Conservation (phyloP, 2,329 filamentous ascomycete species). For the Ophiostoma angusticollis region DNA sequence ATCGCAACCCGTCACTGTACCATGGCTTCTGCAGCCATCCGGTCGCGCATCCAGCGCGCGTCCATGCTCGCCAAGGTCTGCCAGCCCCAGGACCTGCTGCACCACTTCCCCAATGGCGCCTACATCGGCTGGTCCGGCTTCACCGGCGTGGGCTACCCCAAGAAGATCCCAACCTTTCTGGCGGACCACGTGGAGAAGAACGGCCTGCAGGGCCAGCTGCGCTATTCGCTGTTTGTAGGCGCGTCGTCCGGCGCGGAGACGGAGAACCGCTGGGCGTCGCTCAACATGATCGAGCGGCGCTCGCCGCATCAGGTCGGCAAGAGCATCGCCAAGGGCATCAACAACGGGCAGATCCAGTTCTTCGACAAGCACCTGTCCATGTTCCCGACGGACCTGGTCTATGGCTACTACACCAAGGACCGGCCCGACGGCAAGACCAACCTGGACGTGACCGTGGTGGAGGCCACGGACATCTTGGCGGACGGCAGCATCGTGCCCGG, state of each 20-base stretch:
- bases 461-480: conserved; percentile 76
- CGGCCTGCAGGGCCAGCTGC: conserved; percentile 66
- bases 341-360: conserved; percentile 77
- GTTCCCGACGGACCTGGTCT: conserved; percentile 80
- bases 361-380: conserved; percentile 91
- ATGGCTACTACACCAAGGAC: conserved; percentile 76
- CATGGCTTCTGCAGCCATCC: conserved; percentile 58
- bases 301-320: conserved; percentile 84
- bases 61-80: conserved; percentile 71
- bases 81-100: conserved; percentile 64
- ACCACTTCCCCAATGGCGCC: conserved; percentile 70
- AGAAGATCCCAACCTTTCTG: conserved; percentile 72
- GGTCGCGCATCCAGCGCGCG: conserved; percentile 60
- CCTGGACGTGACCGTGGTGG: conserved; percentile 73
- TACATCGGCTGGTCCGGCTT: conserved; percentile 89
- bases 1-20: no score
- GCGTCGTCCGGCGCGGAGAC: conserved; percentile 84
- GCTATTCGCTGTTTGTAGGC: conserved; percentile 78
- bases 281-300: conserved; percentile 83
- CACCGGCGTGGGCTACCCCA: conserved; percentile 80
- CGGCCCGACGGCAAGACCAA: conserved; percentile 57
- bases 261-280: conserved; percentile 77
- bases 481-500: conserved; percentile 83
- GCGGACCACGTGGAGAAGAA: conserved; percentile 87
- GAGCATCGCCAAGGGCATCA: conserved; percentile 81